phyloP scores from a whole-genome alignment of 2,329 filamentous ascomycete genomes.

The Colletotrichum tabaci region DNA sequence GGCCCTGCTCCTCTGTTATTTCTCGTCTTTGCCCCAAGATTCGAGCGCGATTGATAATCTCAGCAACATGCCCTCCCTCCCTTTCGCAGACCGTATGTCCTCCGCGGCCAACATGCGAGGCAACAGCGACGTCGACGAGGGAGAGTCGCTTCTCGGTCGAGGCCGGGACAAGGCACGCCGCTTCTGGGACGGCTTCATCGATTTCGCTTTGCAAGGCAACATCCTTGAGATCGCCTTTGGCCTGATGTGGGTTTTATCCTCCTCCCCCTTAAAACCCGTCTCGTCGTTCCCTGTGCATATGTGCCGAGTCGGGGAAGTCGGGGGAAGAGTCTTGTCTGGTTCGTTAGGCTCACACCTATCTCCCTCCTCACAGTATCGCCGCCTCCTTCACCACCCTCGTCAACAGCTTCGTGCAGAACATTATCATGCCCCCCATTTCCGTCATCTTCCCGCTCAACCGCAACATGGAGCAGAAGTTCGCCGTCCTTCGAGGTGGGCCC shows the following conservation, averaged over 20 bases:
- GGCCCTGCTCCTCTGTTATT: background rate
- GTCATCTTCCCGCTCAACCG: constrained; percentile 78
- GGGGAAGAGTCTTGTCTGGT: no score
- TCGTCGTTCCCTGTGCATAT: background rate
- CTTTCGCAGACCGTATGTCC: constrained; percentile 30
- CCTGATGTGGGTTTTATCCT: constrained; percentile 70
- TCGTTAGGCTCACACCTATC: background rate
- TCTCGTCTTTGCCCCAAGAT: background rate
- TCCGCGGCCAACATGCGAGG: constrained; percentile 48
- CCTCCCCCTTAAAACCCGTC: constrained; percentile 9
- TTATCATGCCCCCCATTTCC: constrained; percentile 79
- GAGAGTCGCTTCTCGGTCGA: constrained; percentile 62
- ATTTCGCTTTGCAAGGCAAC: constrained; percentile 82
- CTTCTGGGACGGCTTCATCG: constrained; percentile 75
- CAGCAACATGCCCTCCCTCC: constrained; percentile 24
- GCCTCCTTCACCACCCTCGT: constrained; percentile 80
- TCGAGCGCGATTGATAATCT: background rate
- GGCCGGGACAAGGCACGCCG: constrained; percentile 64
- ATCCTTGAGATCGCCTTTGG: constrained; percentile 83
- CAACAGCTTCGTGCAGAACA: constrained; percentile 79
- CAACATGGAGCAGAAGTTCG: constrained; percentile 83
- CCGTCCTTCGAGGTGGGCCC: constrained; percentile 72
- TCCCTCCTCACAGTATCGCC: constrained; percentile 68
- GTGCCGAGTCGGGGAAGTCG: no score
- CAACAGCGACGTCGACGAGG: constrained; percentile 49